Base-by-base conservation (phyloP, 2,329 filamentous ascomycete species). In the Trematosphaeria pertusa region DNA sequence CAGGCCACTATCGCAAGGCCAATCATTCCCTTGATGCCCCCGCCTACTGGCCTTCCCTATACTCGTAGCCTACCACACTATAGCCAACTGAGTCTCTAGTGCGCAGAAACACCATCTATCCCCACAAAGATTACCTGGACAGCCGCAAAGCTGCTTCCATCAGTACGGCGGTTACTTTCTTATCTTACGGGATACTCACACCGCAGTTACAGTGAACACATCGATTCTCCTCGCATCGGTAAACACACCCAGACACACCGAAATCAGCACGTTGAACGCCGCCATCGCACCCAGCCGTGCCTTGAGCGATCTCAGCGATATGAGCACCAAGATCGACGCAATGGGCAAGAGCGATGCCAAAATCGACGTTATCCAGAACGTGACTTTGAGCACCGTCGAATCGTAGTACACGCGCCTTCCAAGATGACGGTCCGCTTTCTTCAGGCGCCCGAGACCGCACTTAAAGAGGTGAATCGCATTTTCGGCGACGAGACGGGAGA, bases 121-220 rank as follows among this genome's bases (percentile, higher is more conserved):
- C 24, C 24, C 24, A 28, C 24, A 28, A 28, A 28, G 24, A 28
- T 12, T 12, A 28, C 24, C 12, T 28, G 24, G 12, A 28, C 24
- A 12, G 24, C 24, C 7, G 24, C 24, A 28, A 28, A 28, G 8
- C 24, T 28, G 24, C 8, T n/a, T n/a, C n/a, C n/a, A n/a, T n/a
- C n/a, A n/a, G n/a, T n/a, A n/a, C n/a, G n/a, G n/a, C n/a, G n/a
- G n/a, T n/a, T n/a, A n/a, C n/a, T n/a, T n/a, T n/a, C n/a, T n/a
- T n/a, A n/a, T n/a, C n/a, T n/a, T n/a, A n/a, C n/a, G n/a, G n/a
- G n/a, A n/a, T n/a, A 52, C 62, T 43, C 54, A 67, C 62, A 59
- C 60, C 26, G 62, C 55, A 3, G 58, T 61, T 5, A 65, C 48
- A 8, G 62, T 54, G 40, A 68, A 67, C 1, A 64, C 43, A 18